These are phyloP conservation scores for Solanum bukasovii DNA, from an alignment of 257 asterid species.

Conservation along the genomic window DNA sequence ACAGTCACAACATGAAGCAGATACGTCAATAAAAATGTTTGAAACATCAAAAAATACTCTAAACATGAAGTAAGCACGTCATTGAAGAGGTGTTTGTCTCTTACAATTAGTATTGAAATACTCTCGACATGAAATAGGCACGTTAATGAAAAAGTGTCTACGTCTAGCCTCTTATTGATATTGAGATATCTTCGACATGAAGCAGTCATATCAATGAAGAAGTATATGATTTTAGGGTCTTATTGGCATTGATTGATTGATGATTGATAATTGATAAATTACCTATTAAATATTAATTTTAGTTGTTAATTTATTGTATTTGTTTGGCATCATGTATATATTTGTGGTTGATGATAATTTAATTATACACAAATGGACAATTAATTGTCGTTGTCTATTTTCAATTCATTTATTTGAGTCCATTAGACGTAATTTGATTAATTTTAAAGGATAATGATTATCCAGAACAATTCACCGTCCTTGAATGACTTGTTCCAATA, in stretches of 20 bases:
- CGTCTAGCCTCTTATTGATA: background rate
- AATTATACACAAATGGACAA: background rate
- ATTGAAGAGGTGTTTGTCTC: fast-evolving
- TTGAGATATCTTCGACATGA: background rate
- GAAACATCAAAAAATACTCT: background rate
- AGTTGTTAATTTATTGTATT: background rate
- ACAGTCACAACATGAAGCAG: background rate
- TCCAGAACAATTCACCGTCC: background rate
- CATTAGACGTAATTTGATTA: background rate
- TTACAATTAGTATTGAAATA: background rate
- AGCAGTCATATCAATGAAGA: background rate
- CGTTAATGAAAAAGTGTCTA: fast-evolving
- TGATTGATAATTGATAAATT: too few relatives aligned
- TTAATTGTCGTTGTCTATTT: background rate
- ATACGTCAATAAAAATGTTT: background rate
- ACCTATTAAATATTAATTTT: background rate
- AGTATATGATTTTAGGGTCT: background rate
- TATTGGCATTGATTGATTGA: background rate
- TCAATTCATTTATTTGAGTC: background rate
- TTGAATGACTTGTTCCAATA: background rate
- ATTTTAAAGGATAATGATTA: background rate
- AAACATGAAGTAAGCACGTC: background rate
- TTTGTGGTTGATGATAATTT: background rate
- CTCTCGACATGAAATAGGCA: background rate
- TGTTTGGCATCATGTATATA: background rate